Base-by-base conservation (phyloP, 352 stramenopile species). In the Phytopythium vexans region DNA sequence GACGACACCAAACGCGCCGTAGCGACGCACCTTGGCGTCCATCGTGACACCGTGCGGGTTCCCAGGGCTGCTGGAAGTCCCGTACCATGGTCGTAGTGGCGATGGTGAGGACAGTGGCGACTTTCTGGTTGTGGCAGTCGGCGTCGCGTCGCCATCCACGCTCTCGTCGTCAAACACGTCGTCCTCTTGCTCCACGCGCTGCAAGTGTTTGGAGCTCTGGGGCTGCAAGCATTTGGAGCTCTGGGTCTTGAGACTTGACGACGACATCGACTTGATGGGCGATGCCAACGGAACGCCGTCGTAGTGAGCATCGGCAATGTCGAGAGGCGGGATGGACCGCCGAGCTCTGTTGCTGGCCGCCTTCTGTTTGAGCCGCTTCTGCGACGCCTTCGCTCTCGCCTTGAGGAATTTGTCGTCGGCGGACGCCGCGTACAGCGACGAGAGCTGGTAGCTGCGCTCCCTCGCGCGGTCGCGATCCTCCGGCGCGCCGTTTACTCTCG, bases 21-120 rank as follows among this genome's bases (percentile, higher is more conserved):
- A 88, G 0, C 74, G 77, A 21, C 64, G 63, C 4, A 86, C 46
- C 44, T 82, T 81, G 7, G 72, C 74, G 15, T 86, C 74, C 6
- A 83, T 31, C 3, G 65, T 74, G 15, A 73, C 67, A 1, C 52
- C 41, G 3, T 66, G 56, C 4, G 61, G 38, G 37, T 78, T 70
- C 41, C 63, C 52, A 8, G 58, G 45, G 12, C 58, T 72, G 9
- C 71, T 74, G 37, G 67, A 74, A 7, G 67, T 59, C 21, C 70
- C 72, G 52, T 86, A 88, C 77, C 77, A 88, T 5, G 77, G 74
- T 27, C 74, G 82, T 1, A 42, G 36, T 6, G 49, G 42, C 21
- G 64, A 70, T 3, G 21, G 21, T 2, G 21, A 27, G 21, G 21
- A 27, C 21, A 27, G 21, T 27, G 21, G 21, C 71, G 45, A 32